Base-by-base conservation (phyloP, 169 alveolate genomes). In the Plasmodium vivax region DNA sequence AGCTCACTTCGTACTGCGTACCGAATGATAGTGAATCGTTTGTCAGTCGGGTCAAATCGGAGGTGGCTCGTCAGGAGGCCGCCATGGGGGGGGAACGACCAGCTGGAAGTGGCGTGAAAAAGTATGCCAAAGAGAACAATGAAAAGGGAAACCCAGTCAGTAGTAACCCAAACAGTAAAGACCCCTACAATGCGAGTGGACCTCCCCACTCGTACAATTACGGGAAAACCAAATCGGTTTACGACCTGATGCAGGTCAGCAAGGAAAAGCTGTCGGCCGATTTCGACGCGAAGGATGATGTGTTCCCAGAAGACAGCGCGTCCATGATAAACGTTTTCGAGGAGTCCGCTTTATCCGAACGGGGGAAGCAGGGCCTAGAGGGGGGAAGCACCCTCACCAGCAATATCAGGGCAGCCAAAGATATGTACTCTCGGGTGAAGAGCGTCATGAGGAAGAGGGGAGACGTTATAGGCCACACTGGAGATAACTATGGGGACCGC, bases 231-330 rank as follows among this genome's bases (percentile, higher is more conserved):
- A 83, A 83, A 83, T 83, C 92, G 45, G 19, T 58, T 4, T 32
- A 68, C 9, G 72, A 83, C 14, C 12, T 83, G 27, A 58, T 36
- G n/a, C 32, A 47, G 16, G 72, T 2, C 2, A 32, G 58, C 19
- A 51, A 62, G 41, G 73, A 38, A 3, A 81, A 81, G 34, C 12
- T 23, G 12, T n/a, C 71, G 36, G 16, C 38, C 30, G 85, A 85
- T 12, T 85, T 75, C 27, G 93, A 85, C n/a, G 71, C 54, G 34
- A 85, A 85, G 68, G 93, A 85, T 77, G 93, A 85, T 74, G 72
- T 85, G 1, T 47, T 85, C 41, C 93, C 93, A 32, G 93, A 85
- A 23, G 93, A 85, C 38, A 85, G 93, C 43, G 93, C 93, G n/a
- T 85, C 93, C 14, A 85, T 85, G 93, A 85, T 85, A 32, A 83